These are phyloP conservation scores for Oleoguttula mirabilis DNA, from an alignment of 495 filamentous ascomycete genomes.

Conservation along the genomic window DNA sequence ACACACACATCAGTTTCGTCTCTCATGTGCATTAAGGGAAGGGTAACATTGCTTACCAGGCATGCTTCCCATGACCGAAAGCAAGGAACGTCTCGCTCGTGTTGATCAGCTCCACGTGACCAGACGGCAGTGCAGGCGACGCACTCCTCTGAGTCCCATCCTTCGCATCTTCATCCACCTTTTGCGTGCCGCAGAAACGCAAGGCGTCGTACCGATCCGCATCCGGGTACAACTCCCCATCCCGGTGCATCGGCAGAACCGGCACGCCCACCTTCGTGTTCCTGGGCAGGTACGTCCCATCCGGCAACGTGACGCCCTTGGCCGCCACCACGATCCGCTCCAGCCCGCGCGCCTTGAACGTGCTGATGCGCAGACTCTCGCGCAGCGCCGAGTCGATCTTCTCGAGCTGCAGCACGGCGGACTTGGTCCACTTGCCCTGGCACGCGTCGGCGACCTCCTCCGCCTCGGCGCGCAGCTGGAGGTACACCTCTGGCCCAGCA, in stretches of 20 bases:
- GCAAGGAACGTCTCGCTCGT: too few species aligned
- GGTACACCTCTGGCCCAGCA: not conserved
- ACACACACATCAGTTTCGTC: too few species aligned
- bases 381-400: conserved; percentile 34
- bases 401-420: conserved; percentile 1
- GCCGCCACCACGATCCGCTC: conserved; percentile 32
- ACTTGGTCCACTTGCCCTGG: not conserved
- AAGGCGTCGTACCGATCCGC: too few species aligned
- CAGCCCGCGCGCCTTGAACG: conserved; percentile 31
- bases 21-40: too few species aligned
- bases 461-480: not conserved
- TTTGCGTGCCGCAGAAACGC: too few species aligned
- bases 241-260: not conserved
- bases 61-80: too few species aligned
- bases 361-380: conserved; percentile 34
- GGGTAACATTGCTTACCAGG: too few species aligned
- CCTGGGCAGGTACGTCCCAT: conserved; percentile 27
- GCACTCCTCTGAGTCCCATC: too few species aligned
- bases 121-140: too few species aligned
- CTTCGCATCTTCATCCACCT: too few species aligned
- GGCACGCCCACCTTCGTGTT: conserved; percentile 30
- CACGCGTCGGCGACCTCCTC: not conserved
- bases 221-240: too few species aligned
- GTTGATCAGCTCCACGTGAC: too few species aligned
- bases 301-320: conserved; percentile 30